Evolutionary conservation across 208 protist genomes (phyloP).

Genomic region (Angomonas ambiguus): DNA sequence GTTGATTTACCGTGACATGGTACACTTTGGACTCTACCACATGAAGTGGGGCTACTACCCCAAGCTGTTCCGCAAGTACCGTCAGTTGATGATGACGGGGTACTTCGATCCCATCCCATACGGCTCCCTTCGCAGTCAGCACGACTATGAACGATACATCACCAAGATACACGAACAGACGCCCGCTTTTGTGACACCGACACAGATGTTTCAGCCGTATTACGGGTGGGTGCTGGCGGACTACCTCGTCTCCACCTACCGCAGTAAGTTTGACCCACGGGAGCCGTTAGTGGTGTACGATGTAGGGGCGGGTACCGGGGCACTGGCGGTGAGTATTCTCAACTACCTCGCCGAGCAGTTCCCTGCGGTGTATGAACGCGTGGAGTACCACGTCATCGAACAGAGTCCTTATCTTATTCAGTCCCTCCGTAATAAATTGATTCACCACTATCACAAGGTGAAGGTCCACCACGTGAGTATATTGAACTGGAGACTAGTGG

Average conservation of each 20-base stretch:
- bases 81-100: conserved; percentile 74
- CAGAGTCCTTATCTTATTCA: conserved; percentile 67
- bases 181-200: conserved; percentile 67
- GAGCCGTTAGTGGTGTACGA: conserved; percentile 89
- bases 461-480: conserved; percentile 73
- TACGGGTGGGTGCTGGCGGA: conserved; percentile 86
- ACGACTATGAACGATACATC: conserved; percentile 79
- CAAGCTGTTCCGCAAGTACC: conserved; percentile 83
- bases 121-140: conserved; percentile 66
- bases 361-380: conserved; percentile 59
- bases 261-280: conserved; percentile 77
- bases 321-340: conserved; percentile 65
- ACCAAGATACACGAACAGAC: conserved; percentile 71
- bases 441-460: conserved; percentile 80
- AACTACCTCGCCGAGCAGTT: conserved; percentile 86
- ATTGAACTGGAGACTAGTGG: conserved; percentile 74
- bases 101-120: conserved; percentile 88
- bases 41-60: conserved; percentile 87
- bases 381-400: conserved; percentile 86
- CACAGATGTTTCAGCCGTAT: conserved; percentile 84
- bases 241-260: conserved; percentile 75
- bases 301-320: conserved; percentile 80
- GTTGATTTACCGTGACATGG: conserved; percentile 84
- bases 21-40: conserved; percentile 86
- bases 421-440: conserved; percentile 61